phyloP scores from a whole-genome alignment of 2,329 filamentous ascomycete genomes.

The Talaromyces islandicus region DNA sequence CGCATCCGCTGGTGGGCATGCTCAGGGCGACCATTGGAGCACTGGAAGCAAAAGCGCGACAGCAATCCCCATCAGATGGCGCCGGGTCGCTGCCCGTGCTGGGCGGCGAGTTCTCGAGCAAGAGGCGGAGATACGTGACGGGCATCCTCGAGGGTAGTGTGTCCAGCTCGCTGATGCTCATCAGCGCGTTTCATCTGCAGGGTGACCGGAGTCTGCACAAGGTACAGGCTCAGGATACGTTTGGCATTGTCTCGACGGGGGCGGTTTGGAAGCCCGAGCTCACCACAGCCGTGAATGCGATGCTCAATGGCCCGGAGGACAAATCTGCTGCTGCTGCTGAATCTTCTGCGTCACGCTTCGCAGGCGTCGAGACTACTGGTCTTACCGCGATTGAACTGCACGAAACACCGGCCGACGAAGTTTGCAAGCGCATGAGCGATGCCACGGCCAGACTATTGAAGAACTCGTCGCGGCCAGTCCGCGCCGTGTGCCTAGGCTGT shows the following conservation, averaged over 20 bases:
- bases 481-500: constrained; percentile 76
- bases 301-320: constrained; percentile 50
- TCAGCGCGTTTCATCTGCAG: constrained; percentile 35
- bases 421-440: constrained; percentile 59
- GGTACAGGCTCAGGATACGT: constrained; percentile 43
- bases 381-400: constrained; percentile 77
- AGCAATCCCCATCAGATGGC: constrained; percentile 1
- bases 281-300: constrained; percentile 55
- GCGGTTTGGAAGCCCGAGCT: constrained; percentile 75
- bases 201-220: constrained; percentile 19
- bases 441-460: constrained; percentile 63
- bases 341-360: constrained; percentile 51
- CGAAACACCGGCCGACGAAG: constrained; percentile 56
- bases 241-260: constrained; percentile 87
- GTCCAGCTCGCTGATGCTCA: constrained; percentile 53
- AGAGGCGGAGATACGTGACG: constrained; percentile 51
- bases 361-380: constrained; percentile 76
- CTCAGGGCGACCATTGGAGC: constrained; percentile 45
- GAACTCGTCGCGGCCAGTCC: constrained; percentile 45
- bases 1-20: constrained; percentile 66
- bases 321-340: constrained; percentile 13
- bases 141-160: constrained; percentile 89
- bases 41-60: constrained; percentile 9
- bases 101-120: constrained; percentile 1
- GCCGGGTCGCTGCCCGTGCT: not conserved